Base-by-base conservation (phyloP, 495 filamentous ascomycete genomes). In the Neurospora sp. region DNA sequence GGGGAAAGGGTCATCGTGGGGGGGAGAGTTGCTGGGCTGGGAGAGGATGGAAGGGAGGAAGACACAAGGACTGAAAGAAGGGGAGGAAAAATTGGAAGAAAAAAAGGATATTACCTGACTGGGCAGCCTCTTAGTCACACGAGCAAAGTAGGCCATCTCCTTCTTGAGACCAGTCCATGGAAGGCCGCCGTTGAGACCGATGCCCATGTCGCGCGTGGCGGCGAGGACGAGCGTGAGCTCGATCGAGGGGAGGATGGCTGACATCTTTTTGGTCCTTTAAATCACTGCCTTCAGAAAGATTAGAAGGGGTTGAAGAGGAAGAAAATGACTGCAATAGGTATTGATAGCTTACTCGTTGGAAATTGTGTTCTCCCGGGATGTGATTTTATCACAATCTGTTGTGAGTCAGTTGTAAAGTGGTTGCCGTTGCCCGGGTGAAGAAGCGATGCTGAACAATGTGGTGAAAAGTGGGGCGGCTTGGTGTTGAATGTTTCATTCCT, bases 71-170 rank as follows among this genome's bases (percentile, higher is more conserved):
- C 5, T 5, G 40, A 41, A 46, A 41, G 39, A 14, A 41, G 39
- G 39, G 40, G 40, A 16, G 6, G 40, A 41, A 6, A 16, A 41
- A 41, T 40, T 27, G 71, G 6, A 37, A 70, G 11, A 69, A 44
- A 44, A 31, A 39, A 20, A 35, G 35, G 38, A 20, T 35, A 66
- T 69, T n/a, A 79, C 74, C 66, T 60, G 37, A 60, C 70, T 85
- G 72, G 80, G 79, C 54, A 82, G 18, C 14, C 93, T 91, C 74
- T 93, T 93, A 5, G 96, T 98, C 8, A 96, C 91, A 70, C 95
- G 91, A 27, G 93, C 93, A 79, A 99, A 99, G 83, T 97, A 97
- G 44, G 87, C 88, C 93, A 99, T 96, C 83, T 99, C 96, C 44
- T 89, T 84, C 81, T 91, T 93, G 16, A 98, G 89, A 35, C 89